These are phyloP conservation scores for Beta lomatogona DNA, from an alignment of 179 eudicot genomes.

Conservation along the genomic window DNA sequence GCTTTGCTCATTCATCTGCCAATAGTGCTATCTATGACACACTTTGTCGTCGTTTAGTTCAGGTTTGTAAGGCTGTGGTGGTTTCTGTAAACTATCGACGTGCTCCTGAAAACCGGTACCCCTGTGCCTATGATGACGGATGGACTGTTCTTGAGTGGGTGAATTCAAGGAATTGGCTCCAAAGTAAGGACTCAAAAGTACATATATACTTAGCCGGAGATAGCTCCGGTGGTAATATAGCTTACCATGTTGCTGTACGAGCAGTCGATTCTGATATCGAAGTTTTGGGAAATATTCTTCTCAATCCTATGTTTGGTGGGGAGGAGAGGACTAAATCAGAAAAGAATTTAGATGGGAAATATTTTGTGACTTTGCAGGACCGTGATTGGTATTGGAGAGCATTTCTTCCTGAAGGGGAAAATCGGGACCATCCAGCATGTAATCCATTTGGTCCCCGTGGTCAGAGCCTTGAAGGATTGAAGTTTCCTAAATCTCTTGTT, in stretches of 20 bases:
- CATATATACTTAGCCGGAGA: constrained; percentile 82
- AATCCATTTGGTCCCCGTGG: constrained; percentile 86
- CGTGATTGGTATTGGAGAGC: constrained; percentile 99
- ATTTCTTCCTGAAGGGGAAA: constrained; percentile 81
- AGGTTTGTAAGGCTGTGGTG: constrained; percentile 62
- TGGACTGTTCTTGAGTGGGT: constrained; percentile 90
- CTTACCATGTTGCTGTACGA: constrained; percentile 70
- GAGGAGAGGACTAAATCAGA: constrained; percentile 71
- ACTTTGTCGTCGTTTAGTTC: constrained; percentile 74
- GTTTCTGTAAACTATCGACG: constrained; percentile 88
- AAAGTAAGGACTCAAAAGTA: constrained; percentile 56
- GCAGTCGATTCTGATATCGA: constrained; percentile 69
- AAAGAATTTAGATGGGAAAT: constrained; percentile 65
- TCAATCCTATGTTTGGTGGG: constrained; percentile 87
- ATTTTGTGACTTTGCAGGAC: constrained; percentile 73
- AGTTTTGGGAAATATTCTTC: constrained; percentile 71
- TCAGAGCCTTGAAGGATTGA: constrained; percentile 42
- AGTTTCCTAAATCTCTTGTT: constrained; percentile 66
- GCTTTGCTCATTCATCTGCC: constrained; percentile 84
- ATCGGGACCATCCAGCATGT: constrained; percentile 88
- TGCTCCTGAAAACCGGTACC: constrained; percentile 84
- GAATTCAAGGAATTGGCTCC: constrained; percentile 65
- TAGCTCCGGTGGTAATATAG: constrained; percentile 95
- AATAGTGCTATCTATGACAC: constrained; percentile 83
- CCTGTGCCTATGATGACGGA: constrained; percentile 93